phyloP scores from a whole-genome alignment of 2,329 filamentous ascomycete species.

The Phaeosphaeriaceae sp. region DNA sequence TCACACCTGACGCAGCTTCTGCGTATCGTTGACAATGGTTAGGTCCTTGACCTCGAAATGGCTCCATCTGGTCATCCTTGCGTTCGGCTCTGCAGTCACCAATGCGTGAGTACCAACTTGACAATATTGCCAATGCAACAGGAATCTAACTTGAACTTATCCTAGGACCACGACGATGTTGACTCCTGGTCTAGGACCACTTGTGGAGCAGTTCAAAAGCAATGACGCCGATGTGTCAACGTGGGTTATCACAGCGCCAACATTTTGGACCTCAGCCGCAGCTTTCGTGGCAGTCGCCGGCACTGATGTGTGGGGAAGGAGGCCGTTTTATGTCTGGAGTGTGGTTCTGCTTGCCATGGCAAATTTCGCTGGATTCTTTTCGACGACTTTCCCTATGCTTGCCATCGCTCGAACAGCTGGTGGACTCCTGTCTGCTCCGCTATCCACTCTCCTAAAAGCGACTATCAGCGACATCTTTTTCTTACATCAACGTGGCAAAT shows the following conservation, averaged over 20 bases:
- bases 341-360: constrained; percentile 15
- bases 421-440: constrained; percentile 18
- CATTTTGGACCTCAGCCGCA: constrained; percentile 21
- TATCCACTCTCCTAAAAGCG: constrained; percentile 18
- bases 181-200: constrained; percentile 16
- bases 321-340: constrained; percentile 16
- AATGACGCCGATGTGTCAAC: constrained; percentile 16
- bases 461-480: constrained; percentile 23
- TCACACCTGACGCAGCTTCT: background rate
- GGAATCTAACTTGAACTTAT: background rate
- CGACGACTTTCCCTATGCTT: constrained; percentile 15
- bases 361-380: constrained; percentile 15
- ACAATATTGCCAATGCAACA: background rate
- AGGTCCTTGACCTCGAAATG: constrained; percentile 15
- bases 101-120: constrained; percentile 14
- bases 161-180: constrained; percentile 17
- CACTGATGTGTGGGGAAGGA: constrained; percentile 18
- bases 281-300: constrained; percentile 18
- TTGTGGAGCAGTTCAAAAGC: constrained; percentile 16
- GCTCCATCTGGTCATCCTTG: constrained; percentile 14
- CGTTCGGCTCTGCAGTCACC: constrained; percentile 19
- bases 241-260: constrained; percentile 20
- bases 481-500: constrained; percentile 17
- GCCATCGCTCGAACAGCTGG: constrained; percentile 14
- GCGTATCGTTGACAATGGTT: background rate